phyloP scores from a whole-genome alignment of 495 filamentous ascomycete genomes.

The Neurospora sp. region DNA sequence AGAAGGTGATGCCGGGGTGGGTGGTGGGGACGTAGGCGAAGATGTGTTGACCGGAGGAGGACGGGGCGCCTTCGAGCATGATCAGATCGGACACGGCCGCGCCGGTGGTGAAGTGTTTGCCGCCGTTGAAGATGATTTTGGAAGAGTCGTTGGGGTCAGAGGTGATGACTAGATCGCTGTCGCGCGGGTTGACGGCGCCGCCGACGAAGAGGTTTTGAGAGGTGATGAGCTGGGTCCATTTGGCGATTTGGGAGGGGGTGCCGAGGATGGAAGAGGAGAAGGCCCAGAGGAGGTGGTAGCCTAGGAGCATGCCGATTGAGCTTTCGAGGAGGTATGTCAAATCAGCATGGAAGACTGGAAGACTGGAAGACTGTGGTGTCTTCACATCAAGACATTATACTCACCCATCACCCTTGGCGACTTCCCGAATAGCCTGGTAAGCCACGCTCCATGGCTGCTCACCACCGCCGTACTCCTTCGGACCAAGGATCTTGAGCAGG shows the following conservation, averaged over 20 bases:
- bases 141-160: constrained; percentile 30
- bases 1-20: constrained; percentile 45
- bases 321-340: constrained; percentile 1
- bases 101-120: constrained; percentile 55
- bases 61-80: constrained; percentile 48
- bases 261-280: constrained; percentile 47
- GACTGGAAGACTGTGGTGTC: too few relatives aligned
- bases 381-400: background rate
- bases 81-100: constrained; percentile 53
- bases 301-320: constrained; percentile 49
- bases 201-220: constrained; percentile 52
- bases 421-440: constrained; percentile 48
- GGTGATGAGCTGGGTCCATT: constrained; percentile 40
- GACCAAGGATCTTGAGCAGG: constrained; percentile 45
- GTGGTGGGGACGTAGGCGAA: constrained; percentile 45
- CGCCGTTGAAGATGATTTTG: constrained; percentile 45
- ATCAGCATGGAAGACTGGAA: too few relatives aligned
- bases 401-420: constrained; percentile 48
- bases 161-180: constrained; percentile 46
- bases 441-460: constrained; percentile 46
- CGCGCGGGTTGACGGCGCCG: constrained; percentile 52
- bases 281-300: constrained; percentile 53
- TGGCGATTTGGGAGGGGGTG: constrained; percentile 43
- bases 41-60: constrained; percentile 36
- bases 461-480: constrained; percentile 46